Conservation (phyloP, 257 asterid species). For the Forsythia viridissima region DNA sequence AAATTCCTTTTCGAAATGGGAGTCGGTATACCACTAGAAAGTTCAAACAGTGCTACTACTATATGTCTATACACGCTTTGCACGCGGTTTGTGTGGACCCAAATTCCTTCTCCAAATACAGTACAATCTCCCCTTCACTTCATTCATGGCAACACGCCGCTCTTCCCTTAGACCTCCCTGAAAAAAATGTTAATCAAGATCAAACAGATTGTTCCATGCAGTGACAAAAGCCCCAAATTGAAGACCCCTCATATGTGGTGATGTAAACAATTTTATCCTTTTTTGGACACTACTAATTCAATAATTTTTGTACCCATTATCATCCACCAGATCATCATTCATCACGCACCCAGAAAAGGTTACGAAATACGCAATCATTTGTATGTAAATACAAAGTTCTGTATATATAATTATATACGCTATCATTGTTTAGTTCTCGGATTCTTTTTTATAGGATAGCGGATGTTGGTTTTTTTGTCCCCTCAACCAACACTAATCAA, state of each 20-base stretch:
- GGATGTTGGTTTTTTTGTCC: slow-evolving; percentile 46
- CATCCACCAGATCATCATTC: background rate
- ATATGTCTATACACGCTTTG: background rate
- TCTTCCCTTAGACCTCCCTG: background rate
- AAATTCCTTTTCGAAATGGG: too few species aligned
- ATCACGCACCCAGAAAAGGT: background rate
- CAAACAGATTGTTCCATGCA: background rate
- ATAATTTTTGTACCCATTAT: background rate
- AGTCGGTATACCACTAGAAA: too few species aligned
- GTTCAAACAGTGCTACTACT: background rate
- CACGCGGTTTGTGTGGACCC: background rate
- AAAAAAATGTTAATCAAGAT: background rate
- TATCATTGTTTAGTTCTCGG: slow-evolving; percentile 5
- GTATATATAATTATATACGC: background rate
- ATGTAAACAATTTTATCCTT: background rate
- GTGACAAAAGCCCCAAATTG: background rate
- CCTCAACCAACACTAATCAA: slow-evolving; percentile 12
- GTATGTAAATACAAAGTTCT: background rate
- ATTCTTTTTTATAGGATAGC: slow-evolving; percentile 29
- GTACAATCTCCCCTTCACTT: background rate
- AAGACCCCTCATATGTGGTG: background rate
- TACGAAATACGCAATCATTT: background rate
- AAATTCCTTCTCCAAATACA: background rate
- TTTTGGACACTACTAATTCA: background rate
- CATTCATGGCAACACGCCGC: background rate